Evolutionary conservation across 106 monocot genomes (phyloP), one percentile per base, ranked within the genome.

Genomic region (Dioscorea zingiberensis): DNA sequence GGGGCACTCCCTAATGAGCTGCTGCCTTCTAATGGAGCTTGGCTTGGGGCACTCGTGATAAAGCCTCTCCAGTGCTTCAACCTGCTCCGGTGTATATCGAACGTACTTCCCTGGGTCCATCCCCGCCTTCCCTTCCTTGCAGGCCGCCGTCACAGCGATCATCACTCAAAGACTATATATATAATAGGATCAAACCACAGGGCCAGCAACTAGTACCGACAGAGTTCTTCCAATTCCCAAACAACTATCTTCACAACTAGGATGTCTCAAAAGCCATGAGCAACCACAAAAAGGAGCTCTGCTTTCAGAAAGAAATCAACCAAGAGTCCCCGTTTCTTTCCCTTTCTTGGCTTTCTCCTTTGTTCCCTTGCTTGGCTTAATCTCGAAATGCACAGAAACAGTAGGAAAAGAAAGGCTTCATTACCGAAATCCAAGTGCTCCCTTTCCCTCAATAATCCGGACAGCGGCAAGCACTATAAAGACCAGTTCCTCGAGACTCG

Each of bases 41-140:
- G 88, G 88, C 65, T 88, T 88, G 13, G 88, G 88, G 70, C 88
- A 88, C 8, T 88, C 88, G 15, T 78, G 73, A 47, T 88, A 88
- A 9, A 88, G 66, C 78, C 81, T 74, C 71, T 88, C 88, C 13
- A 88, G 70, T 0, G 78, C 88, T 63, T 88, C 88, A 12, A 88
- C 84, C 76, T 88, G 88, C 78, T 88, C 88, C 23, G 88, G 78
- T 17, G 84, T 88, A 44, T 88, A 84, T 48, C 88, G 38, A 2
- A 84, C 88, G 26, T 88, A 88, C 78, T 88, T 88, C 10, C 84
- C 81, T 7, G 57, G 48, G 63, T 88, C 88, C 49, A 76, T 60
- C 23, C 65, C 80, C 16, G 32, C 59, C 68, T 65, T 73, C 64
- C 74, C 83, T 21, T 69, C 84, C 71, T 77, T 77, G 73, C 82